A percentile compares a stretch with the other conserved stretches of the same genome.
Evolutionary conservation across 192 early-diverging fungal species (phyloP).

Genomic region (Chytriomyces sp.): DNA sequence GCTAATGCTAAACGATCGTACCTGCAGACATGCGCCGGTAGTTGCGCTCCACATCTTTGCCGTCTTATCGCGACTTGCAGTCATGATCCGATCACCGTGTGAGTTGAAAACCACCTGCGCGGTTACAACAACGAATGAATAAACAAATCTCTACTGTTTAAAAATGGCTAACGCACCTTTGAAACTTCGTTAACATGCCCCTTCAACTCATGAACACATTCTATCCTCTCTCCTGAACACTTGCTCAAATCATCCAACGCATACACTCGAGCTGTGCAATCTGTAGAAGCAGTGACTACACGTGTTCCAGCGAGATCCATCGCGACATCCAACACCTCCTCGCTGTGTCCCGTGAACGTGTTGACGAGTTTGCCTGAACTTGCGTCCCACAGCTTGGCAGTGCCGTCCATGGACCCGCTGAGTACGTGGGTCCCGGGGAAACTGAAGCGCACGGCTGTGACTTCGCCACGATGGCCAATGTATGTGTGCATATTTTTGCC

Average conservation of each 20-base stretch:
- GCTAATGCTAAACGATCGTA: not conserved
- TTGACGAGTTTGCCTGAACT: conserved; percentile 37
- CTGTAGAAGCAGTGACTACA: conserved; percentile 50
- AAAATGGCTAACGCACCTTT: conserved; percentile 40
- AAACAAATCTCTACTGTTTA: not conserved
- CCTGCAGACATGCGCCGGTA: conserved; percentile 48
- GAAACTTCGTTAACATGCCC: conserved; percentile 55
- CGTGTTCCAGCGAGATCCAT: conserved; percentile 38
- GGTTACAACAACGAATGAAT: not conserved
- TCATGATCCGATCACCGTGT: conserved; percentile 43
- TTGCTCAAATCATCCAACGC: conserved; percentile 27
- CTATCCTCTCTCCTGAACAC: conserved; percentile 8
- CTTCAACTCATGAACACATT: conserved; percentile 37
- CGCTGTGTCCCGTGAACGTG: conserved; percentile 54
- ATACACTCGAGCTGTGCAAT: conserved; percentile 44
- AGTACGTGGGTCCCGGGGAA: conserved; percentile 33
- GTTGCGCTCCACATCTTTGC: conserved; percentile 47
- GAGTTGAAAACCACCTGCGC: conserved; percentile 52
- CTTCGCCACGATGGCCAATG: conserved; percentile 59
- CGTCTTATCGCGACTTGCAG: conserved; percentile 51
- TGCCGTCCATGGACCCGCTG: conserved; percentile 54
- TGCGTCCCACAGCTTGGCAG: conserved; percentile 55
- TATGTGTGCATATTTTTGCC: conserved; percentile 53
- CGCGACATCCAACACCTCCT: conserved; percentile 54
- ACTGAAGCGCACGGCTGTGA: conserved; percentile 49